These are phyloP conservation scores for Saxispiralis lemnorum DNA, from an alignment of 495 filamentous ascomycete genomes.

Conservation along the genomic window DNA sequence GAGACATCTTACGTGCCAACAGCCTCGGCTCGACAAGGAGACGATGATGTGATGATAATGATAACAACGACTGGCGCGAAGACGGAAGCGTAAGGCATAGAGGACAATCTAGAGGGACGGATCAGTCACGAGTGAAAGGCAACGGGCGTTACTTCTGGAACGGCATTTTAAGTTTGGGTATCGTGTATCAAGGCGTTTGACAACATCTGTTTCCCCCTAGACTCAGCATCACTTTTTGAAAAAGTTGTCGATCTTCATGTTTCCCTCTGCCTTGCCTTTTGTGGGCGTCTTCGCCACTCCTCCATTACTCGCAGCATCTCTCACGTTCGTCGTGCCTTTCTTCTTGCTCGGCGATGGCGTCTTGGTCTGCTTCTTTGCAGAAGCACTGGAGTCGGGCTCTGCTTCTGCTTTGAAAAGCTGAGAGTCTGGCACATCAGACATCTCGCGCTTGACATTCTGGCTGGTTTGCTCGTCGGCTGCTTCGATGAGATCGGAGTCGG, in stretches of 20 bases:
- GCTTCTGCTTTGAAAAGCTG: constrained; percentile 9
- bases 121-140: no score
- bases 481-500: constrained; percentile 1
- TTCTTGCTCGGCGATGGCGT: constrained; percentile 4
- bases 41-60: no score
- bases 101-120: no score
- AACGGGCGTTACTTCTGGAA: no score
- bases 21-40: no score
- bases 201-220: no score
- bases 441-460: constrained; percentile 10
- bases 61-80: no score
- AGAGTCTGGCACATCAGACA: constrained; percentile 6
- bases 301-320: constrained; percentile 12
- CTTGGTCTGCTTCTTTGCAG: not conserved
- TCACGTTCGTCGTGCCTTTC: constrained; percentile 1
- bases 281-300: constrained; percentile 11
- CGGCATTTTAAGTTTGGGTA: no score
- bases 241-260: constrained; percentile 16
- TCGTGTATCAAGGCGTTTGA: no score
- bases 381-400: not conserved
- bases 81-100: no score
- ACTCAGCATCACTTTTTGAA: constrained; percentile 11
- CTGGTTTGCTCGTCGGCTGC: constrained; percentile 7
- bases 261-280: constrained; percentile 8
- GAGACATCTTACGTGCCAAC: no score